Evolutionary conservation across 306 rosid genomes (phyloP), one percentile per base, ranked within the genome.

Genomic region (Prosopis cineraria): DNA sequence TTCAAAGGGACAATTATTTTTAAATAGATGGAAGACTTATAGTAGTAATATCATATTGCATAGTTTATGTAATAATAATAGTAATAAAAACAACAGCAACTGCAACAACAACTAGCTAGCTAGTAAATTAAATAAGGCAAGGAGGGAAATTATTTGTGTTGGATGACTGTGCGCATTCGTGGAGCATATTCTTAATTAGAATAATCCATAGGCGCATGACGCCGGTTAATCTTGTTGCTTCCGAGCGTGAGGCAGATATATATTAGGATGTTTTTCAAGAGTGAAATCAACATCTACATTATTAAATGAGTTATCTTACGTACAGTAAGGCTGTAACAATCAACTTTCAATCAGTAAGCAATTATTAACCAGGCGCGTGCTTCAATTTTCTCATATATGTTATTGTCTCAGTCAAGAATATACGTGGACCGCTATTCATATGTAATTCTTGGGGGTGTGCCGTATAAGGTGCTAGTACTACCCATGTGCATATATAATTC

Each of bases 401-500:
- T 71, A 30, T n/a, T n/a, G 13, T 30, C 47, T 16, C 7, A 31
- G 72, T n/a, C 60, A 56, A 58, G 67, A 39, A 71, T 31, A 71
- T 31, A 74, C 40, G 43, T 50, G 25, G 50, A 73, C 70, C 80
- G 77, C 56, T 79, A 41, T 37, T 37, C 73, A 80, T 45, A 73
- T 72, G 19, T 27, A 64, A n/a, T n/a, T n/a, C 69, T 34, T 67
- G 78, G 47, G 70, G 75, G 52, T 76, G 84, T 81, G 70, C 64
- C 37, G 62, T 33, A 62, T 31, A 78, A 73, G 74, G 79, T 33
- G 74, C 34, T 11, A 6, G 39, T 55, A 58, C 43, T 14, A 8
- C 4, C 36, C 25, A 55, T 45, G 24, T 52, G 22, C 12, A 52
- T 55, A 1, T 10, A 55, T 55, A 74, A 59, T 75, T 70, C 24